Evolutionary conservation across 345 rosid species (phyloP), one percentile per base, ranked within the genome.

Genomic region (Salix dunnii): DNA sequence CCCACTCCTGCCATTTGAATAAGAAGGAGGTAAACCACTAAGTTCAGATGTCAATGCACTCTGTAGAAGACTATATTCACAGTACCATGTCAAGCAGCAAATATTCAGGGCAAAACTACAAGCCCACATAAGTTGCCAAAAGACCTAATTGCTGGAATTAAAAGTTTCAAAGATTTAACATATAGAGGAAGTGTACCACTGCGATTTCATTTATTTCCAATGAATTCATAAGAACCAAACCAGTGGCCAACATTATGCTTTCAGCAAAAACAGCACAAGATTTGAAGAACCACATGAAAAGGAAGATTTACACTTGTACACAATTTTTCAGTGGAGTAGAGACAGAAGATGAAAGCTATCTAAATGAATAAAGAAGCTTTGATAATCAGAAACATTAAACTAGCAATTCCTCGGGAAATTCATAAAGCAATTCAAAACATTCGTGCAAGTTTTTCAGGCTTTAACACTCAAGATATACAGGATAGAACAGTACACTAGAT

Each of bases 1-100:
- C 90, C 97, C 94, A 90, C 62, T 92, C 97, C 93, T 90, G 83
- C 68, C 76, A 84, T 49, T 53, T 7, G 21, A 31, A 85, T 42
- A 71, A 49, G 36, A 60, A 23, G 64, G n/a, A 63, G 20, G 25
- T 14, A 14, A 46, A 46, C 49, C 18, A 46, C 49, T 11, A 14
- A 46, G 49, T 46, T 46, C 51, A 46, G 51, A 14, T 46, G 14
- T 16, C 6, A 46, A 46, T 46, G 51, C 14, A 46, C 51, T 46
- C 18, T 3, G 14, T 12, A 46, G 17, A 46, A 14, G 51, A 46
- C 17, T 61, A 66, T 61, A 74, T 53, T 63, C 8, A 63, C 61
- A 25, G 68, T 43, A 58, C 2, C 18, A 16, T 7, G 33, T 35
- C 35, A 27, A 68, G 74, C 30, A 73, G 38, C 6, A 31, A 49